Percentiles rank a stretch among this genome's conserved stretches.
phyloP scores from a whole-genome alignment of 208 protist species.

The Acanthamoeba sp. region DNA sequence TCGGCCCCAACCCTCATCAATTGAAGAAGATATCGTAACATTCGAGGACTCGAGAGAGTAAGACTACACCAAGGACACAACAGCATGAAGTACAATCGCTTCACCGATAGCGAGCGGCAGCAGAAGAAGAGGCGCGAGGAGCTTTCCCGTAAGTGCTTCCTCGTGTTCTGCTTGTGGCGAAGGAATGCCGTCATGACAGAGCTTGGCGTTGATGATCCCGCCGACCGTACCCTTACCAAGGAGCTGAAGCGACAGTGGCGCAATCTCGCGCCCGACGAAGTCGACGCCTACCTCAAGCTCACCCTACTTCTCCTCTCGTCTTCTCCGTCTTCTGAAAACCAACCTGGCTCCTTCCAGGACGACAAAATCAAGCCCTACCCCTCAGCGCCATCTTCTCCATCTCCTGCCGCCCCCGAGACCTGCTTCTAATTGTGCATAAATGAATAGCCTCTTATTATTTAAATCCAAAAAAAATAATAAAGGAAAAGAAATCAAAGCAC shows the following conservation, averaged over 20 bases:
- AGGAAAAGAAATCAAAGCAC: no score
- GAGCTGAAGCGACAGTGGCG: not conserved
- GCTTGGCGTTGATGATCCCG: not conserved
- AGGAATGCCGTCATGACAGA: not conserved
- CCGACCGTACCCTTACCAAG: not conserved
- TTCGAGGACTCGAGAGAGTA: not conserved
- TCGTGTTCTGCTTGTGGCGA: conserved; percentile 34
- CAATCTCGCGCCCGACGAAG: not conserved
- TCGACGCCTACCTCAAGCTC: conserved; percentile 6
- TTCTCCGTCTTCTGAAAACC: not conserved
- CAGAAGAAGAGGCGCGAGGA: not conserved
- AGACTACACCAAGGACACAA: not conserved
- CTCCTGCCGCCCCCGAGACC: not conserved
- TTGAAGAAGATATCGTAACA: no score
- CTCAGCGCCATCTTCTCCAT: not conserved
- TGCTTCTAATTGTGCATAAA: not conserved
- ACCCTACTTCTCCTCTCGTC: not conserved
- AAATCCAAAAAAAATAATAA: no score
- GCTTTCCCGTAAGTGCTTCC: not conserved
- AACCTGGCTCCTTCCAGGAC: not conserved
- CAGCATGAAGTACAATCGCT: conserved; percentile 34
- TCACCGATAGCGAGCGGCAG: not conserved
- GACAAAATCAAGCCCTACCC: not conserved
- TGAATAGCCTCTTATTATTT: no score
- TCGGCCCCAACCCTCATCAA: no score